phyloP scores from a whole-genome alignment of 2,329 filamentous ascomycete genomes.

The Torrubiella hemipterigena region DNA sequence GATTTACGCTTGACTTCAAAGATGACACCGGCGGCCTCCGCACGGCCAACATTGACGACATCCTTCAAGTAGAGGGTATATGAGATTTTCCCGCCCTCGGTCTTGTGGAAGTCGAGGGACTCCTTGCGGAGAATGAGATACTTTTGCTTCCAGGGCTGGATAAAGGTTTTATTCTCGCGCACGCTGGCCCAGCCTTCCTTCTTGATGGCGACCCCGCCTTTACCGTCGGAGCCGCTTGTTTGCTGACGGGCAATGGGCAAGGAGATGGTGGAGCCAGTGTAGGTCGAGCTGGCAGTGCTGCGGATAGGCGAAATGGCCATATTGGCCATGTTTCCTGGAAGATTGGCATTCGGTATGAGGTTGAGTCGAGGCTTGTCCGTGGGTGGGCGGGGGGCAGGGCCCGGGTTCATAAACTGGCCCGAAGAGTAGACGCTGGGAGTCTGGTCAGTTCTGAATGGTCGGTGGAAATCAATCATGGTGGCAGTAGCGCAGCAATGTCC shows the following conservation, averaged over 20 bases:
- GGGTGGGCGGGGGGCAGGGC: slow-evolving; percentile 84
- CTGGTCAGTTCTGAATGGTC: slow-evolving; percentile 8
- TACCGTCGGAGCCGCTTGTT: slow-evolving; percentile 47
- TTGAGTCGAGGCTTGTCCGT: slow-evolving; percentile 71
- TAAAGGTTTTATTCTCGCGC: slow-evolving; percentile 82
- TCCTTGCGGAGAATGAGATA: slow-evolving; percentile 88
- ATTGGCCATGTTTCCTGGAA: slow-evolving; percentile 68
- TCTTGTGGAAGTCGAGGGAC: slow-evolving; percentile 89
- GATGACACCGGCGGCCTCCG: slow-evolving; percentile 81
- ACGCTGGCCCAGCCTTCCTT: slow-evolving; percentile 75
- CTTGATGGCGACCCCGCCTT: slow-evolving; percentile 59
- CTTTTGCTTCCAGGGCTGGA: slow-evolving; percentile 81
- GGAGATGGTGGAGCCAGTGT: slow-evolving; percentile 61
- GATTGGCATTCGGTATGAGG: slow-evolving; percentile 63
- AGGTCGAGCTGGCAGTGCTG: slow-evolving; percentile 52
- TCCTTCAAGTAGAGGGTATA: slow-evolving; percentile 77
- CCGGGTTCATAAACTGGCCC: slow-evolving; percentile 87
- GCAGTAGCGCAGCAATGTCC: too few relatives aligned
- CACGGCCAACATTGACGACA: slow-evolving; percentile 79
- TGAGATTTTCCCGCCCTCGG: slow-evolving; percentile 75
- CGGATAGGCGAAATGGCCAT: slow-evolving; percentile 64
- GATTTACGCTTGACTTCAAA: slow-evolving; percentile 81
- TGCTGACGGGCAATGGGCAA: slow-evolving; percentile 56
- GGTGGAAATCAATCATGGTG: too few relatives aligned
- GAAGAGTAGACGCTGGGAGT: slow-evolving; percentile 40